These are phyloP conservation scores for Clarkia xantiana DNA, from an alignment of 345 rosid genomes.

Conservation along the genomic window DNA sequence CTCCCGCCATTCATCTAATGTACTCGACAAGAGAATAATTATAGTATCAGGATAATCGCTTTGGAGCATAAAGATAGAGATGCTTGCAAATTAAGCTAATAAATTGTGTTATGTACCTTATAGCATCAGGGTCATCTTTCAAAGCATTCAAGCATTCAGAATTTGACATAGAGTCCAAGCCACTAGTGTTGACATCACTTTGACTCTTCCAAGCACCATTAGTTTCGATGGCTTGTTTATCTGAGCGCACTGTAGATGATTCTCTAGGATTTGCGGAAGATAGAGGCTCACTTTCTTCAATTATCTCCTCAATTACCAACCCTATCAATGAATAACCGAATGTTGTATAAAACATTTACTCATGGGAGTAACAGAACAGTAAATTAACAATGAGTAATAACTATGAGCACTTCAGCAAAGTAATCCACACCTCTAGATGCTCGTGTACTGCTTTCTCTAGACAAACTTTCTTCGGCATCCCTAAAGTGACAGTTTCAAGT, in stretches of 20 bases:
- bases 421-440: conserved; percentile 33
- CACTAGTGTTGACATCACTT: conserved; percentile 4
- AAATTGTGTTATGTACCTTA: conserved; percentile 29
- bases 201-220: conserved; percentile 9
- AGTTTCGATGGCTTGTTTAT: conserved; percentile 16
- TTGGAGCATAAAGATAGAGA: no score
- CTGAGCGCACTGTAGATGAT: conserved; percentile 15
- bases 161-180: conserved; percentile 16
- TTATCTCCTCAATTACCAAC: conserved; percentile 61
- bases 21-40: no score
- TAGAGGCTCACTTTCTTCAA: conserved; percentile 32
- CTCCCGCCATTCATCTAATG: no score
- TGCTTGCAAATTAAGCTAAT: no score
- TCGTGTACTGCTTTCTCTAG: conserved; percentile 34
- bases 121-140: conserved; percentile 63
- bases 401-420: conserved; percentile 4
- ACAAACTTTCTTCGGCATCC: conserved; percentile 42
- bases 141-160: conserved; percentile 46
- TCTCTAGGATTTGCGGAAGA: conserved; percentile 25
- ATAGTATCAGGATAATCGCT: no score
- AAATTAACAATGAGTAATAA: background rate
- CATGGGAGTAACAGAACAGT: background rate
- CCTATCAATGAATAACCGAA: conserved; percentile 20
- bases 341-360: background rate
- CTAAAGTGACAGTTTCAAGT: conserved; percentile 16